Base-by-base conservation (phyloP, 2,329 filamentous ascomycete genomes). In the Pseudogymnoascus sp. region DNA sequence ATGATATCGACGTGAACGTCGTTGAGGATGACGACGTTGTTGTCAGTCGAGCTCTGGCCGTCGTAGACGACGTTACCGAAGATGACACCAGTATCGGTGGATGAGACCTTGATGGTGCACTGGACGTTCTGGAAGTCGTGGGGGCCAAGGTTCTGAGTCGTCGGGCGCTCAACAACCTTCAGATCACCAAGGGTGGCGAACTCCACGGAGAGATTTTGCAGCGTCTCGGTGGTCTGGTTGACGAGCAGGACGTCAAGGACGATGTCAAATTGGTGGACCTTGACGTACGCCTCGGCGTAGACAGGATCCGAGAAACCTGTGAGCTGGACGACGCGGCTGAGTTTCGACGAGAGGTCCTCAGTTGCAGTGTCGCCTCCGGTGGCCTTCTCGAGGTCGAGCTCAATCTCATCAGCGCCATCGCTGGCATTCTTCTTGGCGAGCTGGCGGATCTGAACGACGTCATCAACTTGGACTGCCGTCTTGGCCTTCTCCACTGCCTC, bases 21-120 rank as follows among this genome's bases (percentile, higher is more conserved):
- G 74, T 97, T 97, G 62, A 99, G 83, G 69, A 99, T 99, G 63
- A 99, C 95, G 7, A 99, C 95, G 69, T 96, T 96, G 62, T 90
- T 96, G 74, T 96, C 95, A 1, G 90, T 96, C 56, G 88, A 93
- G 77, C 91, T 91, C 5, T 93, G 85, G 31, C 93, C 95, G 70
- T 99, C 95, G 76, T 99, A 99, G 6, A 99, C 90, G 24, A 99
- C 93, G 73, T 99, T 99, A 69, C 95, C 95, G 72, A 99, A 99
- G 70, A 99, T 99, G 68, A 99, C 95, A 63, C 95, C 95, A 1
- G 95, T 97, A 73, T 99, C 95, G 3, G 95, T 99, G 6, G 92
- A 96, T 2, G 92, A 96, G 21, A 99, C 95, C 80, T 97, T 97
- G 82, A 99, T 96, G 10, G 95, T 99, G 73, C 93, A 93, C 76